These are phyloP conservation scores for Mediolabrus comicus DNA, from an alignment of 108 stramenopile species.

Conservation along the genomic window DNA sequence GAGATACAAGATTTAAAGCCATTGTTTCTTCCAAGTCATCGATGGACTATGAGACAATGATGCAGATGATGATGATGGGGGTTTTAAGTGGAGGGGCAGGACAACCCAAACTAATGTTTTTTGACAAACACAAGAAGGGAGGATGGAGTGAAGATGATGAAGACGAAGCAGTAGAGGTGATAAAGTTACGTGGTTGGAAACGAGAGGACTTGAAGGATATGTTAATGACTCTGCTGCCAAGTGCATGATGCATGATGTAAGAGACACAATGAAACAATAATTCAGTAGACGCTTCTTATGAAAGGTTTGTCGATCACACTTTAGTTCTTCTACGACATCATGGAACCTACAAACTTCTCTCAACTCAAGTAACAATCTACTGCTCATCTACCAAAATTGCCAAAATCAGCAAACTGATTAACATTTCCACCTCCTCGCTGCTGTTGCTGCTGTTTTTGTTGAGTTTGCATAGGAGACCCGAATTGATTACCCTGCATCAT, in stretches of 20 bases:
- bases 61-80: slow-evolving; percentile 35
- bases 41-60: slow-evolving; percentile 13
- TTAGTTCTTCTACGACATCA: no score
- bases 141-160: slow-evolving; percentile 44
- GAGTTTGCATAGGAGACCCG: slow-evolving; percentile 18
- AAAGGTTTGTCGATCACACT: no score
- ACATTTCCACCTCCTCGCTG: slow-evolving; percentile 24
- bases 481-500: slow-evolving; percentile 29
- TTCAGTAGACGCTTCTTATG: no score
- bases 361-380: background rate
- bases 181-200: slow-evolving; percentile 55
- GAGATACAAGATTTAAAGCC: slow-evolving; percentile 29
- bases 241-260: slow-evolving; percentile 22
- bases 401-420: slow-evolving; percentile 49
- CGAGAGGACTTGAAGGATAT: slow-evolving; percentile 69
- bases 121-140: slow-evolving; percentile 41
- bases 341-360: no score
- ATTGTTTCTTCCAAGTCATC: slow-evolving; percentile 4
- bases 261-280: no score
- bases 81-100: slow-evolving; percentile 23
- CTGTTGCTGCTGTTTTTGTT: slow-evolving; percentile 13
- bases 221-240: slow-evolving; percentile 60
- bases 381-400: slow-evolving; percentile 40
- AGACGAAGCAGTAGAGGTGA: slow-evolving; percentile 47
- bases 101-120: slow-evolving; percentile 36